phyloP scores from a whole-genome alignment of 192 early-diverging fungal species.

The Coemansia sp. region DNA sequence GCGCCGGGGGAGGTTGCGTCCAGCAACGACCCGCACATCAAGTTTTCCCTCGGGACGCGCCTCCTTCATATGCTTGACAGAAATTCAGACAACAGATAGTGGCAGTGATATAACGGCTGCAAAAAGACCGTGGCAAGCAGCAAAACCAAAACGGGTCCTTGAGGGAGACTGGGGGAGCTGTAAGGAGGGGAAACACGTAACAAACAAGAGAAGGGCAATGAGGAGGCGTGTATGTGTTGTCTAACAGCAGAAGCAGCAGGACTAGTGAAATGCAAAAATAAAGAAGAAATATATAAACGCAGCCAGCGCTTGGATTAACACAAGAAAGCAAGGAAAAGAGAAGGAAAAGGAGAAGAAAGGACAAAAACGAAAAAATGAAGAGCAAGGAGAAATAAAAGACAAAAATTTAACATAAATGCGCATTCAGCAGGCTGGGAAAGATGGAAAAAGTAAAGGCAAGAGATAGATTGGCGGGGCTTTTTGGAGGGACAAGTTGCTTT shows the following conservation, averaged over 20 bases:
- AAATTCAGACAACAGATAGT: neutral
- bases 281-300: conserved; percentile 12
- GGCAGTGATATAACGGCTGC: neutral
- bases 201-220: neutral
- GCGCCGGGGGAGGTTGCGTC: conserved; percentile 49
- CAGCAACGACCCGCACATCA: conserved; percentile 48
- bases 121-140: neutral
- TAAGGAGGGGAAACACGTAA: neutral
- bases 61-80: conserved; percentile 6
- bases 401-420: no score
- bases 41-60: conserved; percentile 40
- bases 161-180: neutral
- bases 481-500: no score
- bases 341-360: conserved; percentile 4
- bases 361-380: conserved; percentile 2
- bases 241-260: neutral
- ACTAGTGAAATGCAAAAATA: conserved; percentile 14
- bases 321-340: conserved; percentile 1
- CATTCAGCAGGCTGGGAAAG: no score
- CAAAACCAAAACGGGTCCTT: neutral
- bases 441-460: no score
- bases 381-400: neutral
- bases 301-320: neutral
- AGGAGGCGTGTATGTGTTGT: conserved; percentile 1
- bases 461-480: no score